Evolutionary conservation across 768 basidiomycete genomes (phyloP), one percentile per base, ranked within the genome.

Genomic region (Paxillus ammoniavirescens): DNA sequence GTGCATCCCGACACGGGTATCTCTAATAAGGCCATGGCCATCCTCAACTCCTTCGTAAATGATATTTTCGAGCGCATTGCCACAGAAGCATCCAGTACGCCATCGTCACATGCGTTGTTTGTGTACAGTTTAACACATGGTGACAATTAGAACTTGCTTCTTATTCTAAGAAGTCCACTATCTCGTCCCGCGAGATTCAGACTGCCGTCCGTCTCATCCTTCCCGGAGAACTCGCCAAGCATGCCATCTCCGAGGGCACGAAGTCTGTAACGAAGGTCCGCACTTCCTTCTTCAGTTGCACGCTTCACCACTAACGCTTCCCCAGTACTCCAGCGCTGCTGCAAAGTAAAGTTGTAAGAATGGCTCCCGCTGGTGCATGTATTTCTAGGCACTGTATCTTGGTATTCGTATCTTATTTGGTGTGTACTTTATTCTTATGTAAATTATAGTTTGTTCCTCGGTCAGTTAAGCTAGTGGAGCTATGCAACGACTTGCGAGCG

Each of bases 1-100:
- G 95, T 98, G 55, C 96, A 98, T 79, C 93, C 95, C 48, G 96
- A 98, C 68, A 98, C 93, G 47, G 96, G 95, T 87, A 98, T 98
- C 77, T 95, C 94, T 51, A 98, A 97, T 86, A 96, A 96, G 81
- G 93, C 93, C 18, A 95, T 96, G 92, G 89, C 93, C 56, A 95
- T 97, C 68, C 75, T 97, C 53, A 96, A 96, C 81, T 91, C 88
- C 53, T 97, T 97, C 68, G 93, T 97, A 66, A 94, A 94, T 65
- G 93, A 97, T 63, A 96, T 93, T 61, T 93, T 93, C 60, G 91
- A 93, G 68, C 89, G 91, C n/a, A 92, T 94, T 63, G 91, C 91
- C 10, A 84, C 87, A 0, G 92, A 94, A 68, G 92, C 91, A 37
- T 92, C 91, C 52, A 93, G 89, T 91, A 62, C 38, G 88, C 81